These are phyloP conservation scores for Saccharomycopsis capsularis DNA, from an alignment of 805 yeast genomes.

Conservation along the genomic window DNA sequence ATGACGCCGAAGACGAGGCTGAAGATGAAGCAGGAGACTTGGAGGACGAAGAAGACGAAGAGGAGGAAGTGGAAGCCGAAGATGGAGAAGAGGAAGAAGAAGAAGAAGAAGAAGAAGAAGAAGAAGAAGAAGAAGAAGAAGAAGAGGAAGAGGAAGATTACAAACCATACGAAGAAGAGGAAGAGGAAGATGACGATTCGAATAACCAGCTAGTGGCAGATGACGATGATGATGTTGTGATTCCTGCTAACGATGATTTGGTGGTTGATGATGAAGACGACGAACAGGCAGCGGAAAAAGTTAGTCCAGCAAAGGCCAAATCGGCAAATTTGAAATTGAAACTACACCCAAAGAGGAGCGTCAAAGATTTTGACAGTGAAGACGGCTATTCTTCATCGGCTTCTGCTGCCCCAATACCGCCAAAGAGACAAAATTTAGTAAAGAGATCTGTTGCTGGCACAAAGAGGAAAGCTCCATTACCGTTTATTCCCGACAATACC, in stretches of 20 bases:
- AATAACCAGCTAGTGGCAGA: neutral
- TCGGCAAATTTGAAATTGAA: conserved; percentile 1
- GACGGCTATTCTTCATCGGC: conserved; percentile 9
- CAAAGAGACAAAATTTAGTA: neutral
- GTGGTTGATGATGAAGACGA: conserved; percentile 1
- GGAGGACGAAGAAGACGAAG: conserved; percentile 1
- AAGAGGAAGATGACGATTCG: neutral
- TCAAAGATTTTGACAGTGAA: conserved; percentile 10
- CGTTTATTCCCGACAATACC: no score
- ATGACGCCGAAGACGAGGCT: neutral
- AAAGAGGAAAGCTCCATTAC: no score
- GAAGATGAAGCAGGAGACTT: neutral
- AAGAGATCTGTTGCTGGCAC: no score
- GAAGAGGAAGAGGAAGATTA: neutral
- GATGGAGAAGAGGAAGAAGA: conserved; percentile 9
- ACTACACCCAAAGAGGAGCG: conserved; percentile 3
- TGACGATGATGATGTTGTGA: neutral
- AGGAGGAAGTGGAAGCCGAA: conserved; percentile 5
- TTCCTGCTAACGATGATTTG: neutral
- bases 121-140: conserved; percentile 1
- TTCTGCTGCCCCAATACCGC: neutral
- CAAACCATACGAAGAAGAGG: conserved; percentile 5
- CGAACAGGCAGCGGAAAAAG: neutral
- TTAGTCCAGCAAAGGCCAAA: neutral
- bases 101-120: neutral